These are phyloP conservation scores for Glaciozyma martinii DNA, from an alignment of 768 basidiomycete species.

Conservation along the genomic window DNA sequence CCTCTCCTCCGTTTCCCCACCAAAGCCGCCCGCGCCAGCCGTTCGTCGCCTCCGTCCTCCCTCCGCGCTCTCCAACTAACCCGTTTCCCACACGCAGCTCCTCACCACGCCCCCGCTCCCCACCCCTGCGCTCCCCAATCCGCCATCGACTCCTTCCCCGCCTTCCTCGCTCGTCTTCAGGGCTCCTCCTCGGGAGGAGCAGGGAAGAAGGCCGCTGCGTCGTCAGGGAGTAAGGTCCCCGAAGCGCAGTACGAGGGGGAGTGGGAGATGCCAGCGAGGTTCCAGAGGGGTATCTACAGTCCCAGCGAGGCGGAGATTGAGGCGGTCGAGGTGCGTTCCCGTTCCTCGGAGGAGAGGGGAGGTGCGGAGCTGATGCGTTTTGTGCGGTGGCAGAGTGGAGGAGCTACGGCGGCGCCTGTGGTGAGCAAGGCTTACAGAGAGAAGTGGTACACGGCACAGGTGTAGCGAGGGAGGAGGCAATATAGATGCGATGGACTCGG, in stretches of 20 bases:
- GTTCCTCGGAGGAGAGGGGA: too few relatives aligned
- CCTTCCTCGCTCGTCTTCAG: constrained; percentile 9
- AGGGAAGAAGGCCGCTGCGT: background rate
- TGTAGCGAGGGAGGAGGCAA: background rate
- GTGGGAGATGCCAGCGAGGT: constrained; percentile 15
- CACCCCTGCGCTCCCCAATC: constrained; percentile 28
- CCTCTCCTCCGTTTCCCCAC: background rate
- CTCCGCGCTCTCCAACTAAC: background rate
- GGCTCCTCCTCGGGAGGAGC: constrained; percentile 1
- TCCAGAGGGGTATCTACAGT: constrained; percentile 10
- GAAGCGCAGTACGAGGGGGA: constrained; percentile 2
- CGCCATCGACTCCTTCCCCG: constrained; percentile 9
- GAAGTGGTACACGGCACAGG: constrained; percentile 19
- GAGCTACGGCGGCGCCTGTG: constrained; percentile 9
- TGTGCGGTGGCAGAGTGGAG: constrained; percentile 8
- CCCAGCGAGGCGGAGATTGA: constrained; percentile 16
- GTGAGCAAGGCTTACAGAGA: constrained; percentile 12
- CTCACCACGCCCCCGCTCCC: constrained; percentile 2
- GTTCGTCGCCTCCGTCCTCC: background rate
- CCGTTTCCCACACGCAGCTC: background rate
- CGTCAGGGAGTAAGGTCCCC: background rate
- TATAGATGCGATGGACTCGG: too few relatives aligned
- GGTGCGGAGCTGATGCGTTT: background rate
- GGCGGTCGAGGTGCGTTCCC: constrained; percentile 21
- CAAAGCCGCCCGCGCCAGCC: background rate